phyloP scores from a whole-genome alignment of 2,329 filamentous ascomycete genomes.

The Pyricularia sp. region DNA sequence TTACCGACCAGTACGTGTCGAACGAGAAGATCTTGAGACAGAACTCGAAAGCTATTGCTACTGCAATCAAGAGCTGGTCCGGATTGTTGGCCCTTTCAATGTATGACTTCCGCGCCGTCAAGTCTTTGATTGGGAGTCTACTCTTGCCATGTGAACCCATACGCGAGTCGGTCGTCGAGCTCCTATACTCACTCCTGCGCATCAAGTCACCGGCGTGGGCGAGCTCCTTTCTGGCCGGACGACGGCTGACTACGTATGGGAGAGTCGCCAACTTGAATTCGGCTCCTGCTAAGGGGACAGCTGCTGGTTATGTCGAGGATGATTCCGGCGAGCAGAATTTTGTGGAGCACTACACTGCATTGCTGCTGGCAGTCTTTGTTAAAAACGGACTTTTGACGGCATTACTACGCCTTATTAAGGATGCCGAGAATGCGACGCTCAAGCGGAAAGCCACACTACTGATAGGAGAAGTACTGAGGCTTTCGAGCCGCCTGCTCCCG shows the following conservation, averaged over 20 bases:
- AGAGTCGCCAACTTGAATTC: constrained; percentile 74
- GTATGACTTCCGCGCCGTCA: constrained; percentile 74
- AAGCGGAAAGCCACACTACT: constrained; percentile 83
- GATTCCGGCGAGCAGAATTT: constrained; percentile 66
- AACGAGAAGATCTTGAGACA: constrained; percentile 58
- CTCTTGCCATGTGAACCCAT: constrained; percentile 42
- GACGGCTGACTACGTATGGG: constrained; percentile 91
- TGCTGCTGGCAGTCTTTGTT: constrained; percentile 75
- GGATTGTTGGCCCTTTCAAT: constrained; percentile 80
- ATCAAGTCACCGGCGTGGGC: constrained; percentile 95
- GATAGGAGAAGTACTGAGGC: constrained; percentile 80
- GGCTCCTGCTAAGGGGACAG: constrained; percentile 30
- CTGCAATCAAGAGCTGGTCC: constrained; percentile 84
- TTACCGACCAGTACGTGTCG: constrained; percentile 67
- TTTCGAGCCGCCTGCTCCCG: constrained; percentile 76
- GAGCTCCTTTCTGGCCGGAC: constrained; percentile 83
- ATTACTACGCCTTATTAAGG: constrained; percentile 51
- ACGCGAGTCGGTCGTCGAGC: constrained; percentile 70
- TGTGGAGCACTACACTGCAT: constrained; percentile 84
- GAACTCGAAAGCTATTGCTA: constrained; percentile 84
- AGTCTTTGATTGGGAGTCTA: constrained; percentile 59
- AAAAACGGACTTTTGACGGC: constrained; percentile 59
- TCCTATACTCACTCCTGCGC: constrained; percentile 66
- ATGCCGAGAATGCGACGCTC: constrained; percentile 53
- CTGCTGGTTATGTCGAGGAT: constrained; percentile 46